Conservation (phyloP, 2,329 filamentous ascomycete genomes). For the Alternaria hordeiaustralica region DNA sequence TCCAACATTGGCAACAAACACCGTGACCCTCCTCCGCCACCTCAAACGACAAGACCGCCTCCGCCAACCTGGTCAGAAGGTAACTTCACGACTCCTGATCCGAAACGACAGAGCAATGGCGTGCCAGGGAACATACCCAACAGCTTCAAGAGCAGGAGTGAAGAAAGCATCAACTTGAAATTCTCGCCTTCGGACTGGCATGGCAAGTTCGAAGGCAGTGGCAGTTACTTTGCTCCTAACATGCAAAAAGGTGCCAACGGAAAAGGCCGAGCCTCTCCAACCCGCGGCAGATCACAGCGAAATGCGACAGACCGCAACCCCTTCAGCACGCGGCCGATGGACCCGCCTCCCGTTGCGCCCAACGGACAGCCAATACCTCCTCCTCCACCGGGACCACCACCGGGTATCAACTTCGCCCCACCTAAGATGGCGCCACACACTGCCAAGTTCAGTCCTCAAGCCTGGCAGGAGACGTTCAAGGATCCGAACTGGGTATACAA, state of each 20-base stretch:
- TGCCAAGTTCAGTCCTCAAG: conserved; percentile 51
- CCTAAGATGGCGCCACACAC: conserved; percentile 30
- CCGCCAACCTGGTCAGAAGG: conserved; percentile 25
- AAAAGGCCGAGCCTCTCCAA: conserved; percentile 41
- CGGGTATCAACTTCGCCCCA: conserved; percentile 31
- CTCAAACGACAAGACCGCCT: conserved; percentile 23
- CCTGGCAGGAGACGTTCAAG: conserved; percentile 54
- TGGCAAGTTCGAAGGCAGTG: conserved; percentile 53
- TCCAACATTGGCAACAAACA: conserved; percentile 23
- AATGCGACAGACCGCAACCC: conserved; percentile 25
- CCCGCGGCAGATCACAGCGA: conserved; percentile 38
- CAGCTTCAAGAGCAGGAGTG: conserved; percentile 54
- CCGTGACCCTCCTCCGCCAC: conserved; percentile 20
- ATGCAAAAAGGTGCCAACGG: conserved; percentile 29
- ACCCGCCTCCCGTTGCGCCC: conserved; percentile 26
- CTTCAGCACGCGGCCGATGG: conserved; percentile 25
- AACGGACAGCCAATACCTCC: conserved; percentile 38
- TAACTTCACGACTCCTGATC: conserved; percentile 25
- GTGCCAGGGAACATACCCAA: conserved; percentile 29
- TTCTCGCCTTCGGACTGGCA: conserved; percentile 56
- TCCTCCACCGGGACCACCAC: conserved; percentile 38
- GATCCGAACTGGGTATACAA: conserved; percentile 50
- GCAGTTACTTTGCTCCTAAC: conserved; percentile 52
- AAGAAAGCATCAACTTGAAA: conserved; percentile 58
- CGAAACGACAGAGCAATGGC: conserved; percentile 18